Percentiles rank a stretch among this genome's conserved stretches.
Conservation (phyloP, 208 protist genomes). For the Acanthamoeba triangularis region DNA sequence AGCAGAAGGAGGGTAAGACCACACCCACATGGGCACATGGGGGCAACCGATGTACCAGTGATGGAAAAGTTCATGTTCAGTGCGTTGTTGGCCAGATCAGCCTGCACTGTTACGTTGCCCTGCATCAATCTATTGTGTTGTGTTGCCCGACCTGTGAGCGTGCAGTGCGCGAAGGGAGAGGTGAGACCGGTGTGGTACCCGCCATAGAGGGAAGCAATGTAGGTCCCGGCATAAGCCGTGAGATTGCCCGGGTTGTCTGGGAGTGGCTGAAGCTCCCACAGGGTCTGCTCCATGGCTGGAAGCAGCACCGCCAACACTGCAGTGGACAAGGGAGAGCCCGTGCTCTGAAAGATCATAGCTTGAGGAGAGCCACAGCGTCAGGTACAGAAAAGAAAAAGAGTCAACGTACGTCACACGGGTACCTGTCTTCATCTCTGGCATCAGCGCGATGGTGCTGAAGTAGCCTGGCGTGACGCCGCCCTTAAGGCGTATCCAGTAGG, state of each 20-base stretch:
- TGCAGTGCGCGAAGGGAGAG: background rate
- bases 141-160: background rate
- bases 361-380: no score
- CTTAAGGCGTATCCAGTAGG: conserved; percentile 23
- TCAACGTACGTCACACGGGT: no score
- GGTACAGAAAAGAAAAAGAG: no score
- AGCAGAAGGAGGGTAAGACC: background rate
- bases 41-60: background rate
- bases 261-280: conserved; percentile 35
- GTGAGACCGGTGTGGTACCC: background rate
- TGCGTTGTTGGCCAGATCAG: background rate
- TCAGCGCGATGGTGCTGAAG: background rate
- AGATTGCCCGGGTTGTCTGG: conserved; percentile 33
- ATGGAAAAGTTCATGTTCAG: background rate
- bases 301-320: background rate
- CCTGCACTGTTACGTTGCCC: background rate
- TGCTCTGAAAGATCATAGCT: background rate
- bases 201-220: background rate
- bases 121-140: background rate
- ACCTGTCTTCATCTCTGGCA: conserved; percentile 49
- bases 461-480: conserved; percentile 12
- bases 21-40: background rate
- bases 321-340: background rate
- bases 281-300: background rate
- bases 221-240: background rate